phyloP scores from a whole-genome alignment of 768 basidiomycete genomes.

The Rhizopogon salebrosus region DNA sequence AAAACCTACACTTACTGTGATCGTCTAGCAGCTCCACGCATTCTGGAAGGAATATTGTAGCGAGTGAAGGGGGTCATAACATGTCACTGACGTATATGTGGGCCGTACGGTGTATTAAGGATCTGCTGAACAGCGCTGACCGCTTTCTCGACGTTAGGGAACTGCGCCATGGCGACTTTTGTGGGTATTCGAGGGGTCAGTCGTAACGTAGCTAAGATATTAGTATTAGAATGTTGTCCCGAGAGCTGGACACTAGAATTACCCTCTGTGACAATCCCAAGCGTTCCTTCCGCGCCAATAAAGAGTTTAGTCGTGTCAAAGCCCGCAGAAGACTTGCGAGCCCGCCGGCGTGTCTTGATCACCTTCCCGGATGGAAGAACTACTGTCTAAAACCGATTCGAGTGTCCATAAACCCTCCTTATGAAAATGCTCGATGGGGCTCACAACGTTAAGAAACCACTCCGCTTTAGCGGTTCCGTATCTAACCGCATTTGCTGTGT shows the following conservation, averaged over 20 bases:
- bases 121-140: constrained; percentile 81
- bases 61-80: not conserved
- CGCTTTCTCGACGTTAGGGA: constrained; percentile 73
- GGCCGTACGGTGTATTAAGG: constrained; percentile 58
- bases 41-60: constrained; percentile 38
- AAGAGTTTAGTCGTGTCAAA: constrained; percentile 86
- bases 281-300: constrained; percentile 85
- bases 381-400: constrained; percentile 53
- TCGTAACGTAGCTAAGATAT: constrained; percentile 57
- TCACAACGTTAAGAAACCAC: constrained; percentile 79
- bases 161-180: constrained; percentile 84
- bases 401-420: constrained; percentile 22
- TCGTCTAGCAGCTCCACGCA: constrained; percentile 88
- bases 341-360: constrained; percentile 76
- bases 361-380: constrained; percentile 83
- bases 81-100: constrained; percentile 61
- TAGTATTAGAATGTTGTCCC: not conserved
- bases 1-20: constrained; percentile 38
- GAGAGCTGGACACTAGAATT: constrained; percentile 20
- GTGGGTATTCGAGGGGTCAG: constrained; percentile 79
- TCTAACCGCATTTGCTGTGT: constrained; percentile 69
- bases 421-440: constrained; percentile 20
- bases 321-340: constrained; percentile 82
- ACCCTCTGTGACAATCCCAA: constrained; percentile 90
- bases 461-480: constrained; percentile 87